Evolutionary conservation across 2,329 filamentous ascomycete genomes (phyloP).

Genomic region (Zasmidium angulare): DNA sequence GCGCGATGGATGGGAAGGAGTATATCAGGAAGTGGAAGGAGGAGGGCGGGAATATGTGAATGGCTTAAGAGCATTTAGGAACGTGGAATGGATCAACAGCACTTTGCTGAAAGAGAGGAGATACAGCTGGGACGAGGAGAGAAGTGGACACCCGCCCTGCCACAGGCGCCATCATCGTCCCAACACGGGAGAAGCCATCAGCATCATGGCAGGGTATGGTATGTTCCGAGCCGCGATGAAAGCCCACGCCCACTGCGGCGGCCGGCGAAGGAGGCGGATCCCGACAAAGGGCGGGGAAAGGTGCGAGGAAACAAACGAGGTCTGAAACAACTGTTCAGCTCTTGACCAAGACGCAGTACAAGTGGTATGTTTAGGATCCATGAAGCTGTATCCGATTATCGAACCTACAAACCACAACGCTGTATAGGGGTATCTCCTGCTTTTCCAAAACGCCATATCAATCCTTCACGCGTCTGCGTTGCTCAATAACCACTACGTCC

Average conservation of each 20-base stretch:
- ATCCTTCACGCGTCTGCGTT: neutral
- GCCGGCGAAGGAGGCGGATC: no score
- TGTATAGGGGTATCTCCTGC: neutral
- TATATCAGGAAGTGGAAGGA: conserved; percentile 37
- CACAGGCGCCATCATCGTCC: no score
- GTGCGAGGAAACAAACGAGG: no score
- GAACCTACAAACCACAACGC: neutral
- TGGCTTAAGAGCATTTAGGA: neutral
- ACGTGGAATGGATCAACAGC: neutral
- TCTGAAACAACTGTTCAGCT: no score
- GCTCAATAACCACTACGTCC: neutral
- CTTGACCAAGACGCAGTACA: neutral
- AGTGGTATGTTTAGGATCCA: neutral
- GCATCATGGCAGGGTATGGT: no score
- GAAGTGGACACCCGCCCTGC: no score
- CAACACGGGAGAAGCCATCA: no score
- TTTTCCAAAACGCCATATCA: neutral
- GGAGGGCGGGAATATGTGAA: conserved; percentile 33
- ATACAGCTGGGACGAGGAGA: neutral
- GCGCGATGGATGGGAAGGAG: conserved; percentile 32
- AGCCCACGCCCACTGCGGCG: no score
- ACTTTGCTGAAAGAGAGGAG: neutral
- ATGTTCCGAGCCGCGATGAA: no score
- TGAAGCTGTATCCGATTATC: neutral
- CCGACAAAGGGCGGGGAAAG: no score